Conservation (phyloP, 352 stramenopile genomes). For the Ophiocytium majus region DNA sequence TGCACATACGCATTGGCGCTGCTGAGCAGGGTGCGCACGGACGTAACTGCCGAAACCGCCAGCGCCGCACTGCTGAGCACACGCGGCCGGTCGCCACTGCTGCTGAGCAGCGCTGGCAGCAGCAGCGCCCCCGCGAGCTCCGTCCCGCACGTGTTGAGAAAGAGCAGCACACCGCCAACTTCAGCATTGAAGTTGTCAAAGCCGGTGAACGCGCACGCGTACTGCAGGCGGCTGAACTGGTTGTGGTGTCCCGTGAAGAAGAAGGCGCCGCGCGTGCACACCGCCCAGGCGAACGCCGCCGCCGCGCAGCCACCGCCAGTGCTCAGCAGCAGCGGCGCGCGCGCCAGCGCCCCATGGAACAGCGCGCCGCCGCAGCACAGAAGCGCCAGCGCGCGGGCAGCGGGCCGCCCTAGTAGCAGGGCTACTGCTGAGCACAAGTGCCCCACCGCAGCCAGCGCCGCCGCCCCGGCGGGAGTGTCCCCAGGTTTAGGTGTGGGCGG, state of each 20-base stretch:
- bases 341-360: neutral
- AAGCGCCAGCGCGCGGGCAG: constrained; percentile 15
- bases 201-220: constrained; percentile 75
- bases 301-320: too few relatives aligned
- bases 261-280: constrained; percentile 67
- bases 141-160: constrained; percentile 78
- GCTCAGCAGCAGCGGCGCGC: neutral
- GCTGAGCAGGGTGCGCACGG: constrained; percentile 60
- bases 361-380: neutral
- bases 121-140: constrained; percentile 57
- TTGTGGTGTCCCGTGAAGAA: constrained; percentile 80
- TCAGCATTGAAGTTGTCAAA: constrained; percentile 79
- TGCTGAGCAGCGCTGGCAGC: constrained; percentile 9
- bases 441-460: neutral
- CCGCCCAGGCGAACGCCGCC: constrained; percentile 26
- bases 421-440: constrained; percentile 25
- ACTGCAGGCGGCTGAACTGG: constrained; percentile 82
- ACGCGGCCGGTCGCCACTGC: neutral
- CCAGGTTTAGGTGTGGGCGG: neutral
- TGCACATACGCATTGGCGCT: constrained; percentile 76
- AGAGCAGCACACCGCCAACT: constrained; percentile 69
- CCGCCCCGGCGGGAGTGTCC: neutral
- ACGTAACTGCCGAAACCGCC: constrained; percentile 31
- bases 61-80: neutral
- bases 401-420: constrained; percentile 34